phyloP scores from a whole-genome alignment of 306 rosid species.

The Fragaria vesca region DNA sequence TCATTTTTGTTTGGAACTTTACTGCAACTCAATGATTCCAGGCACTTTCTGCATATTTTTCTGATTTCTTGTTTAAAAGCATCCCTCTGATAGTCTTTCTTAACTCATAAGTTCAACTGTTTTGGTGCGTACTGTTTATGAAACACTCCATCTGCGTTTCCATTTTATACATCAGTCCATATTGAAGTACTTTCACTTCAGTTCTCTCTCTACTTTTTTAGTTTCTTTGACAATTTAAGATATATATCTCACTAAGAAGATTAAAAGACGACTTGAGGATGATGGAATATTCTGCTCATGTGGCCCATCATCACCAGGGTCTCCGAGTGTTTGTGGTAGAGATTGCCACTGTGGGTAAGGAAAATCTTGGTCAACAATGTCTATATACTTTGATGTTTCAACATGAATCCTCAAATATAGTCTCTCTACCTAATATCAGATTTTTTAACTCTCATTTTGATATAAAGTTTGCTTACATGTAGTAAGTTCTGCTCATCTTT shows the following conservation, averaged over 20 bases:
- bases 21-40: neutral
- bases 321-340: slow-evolving; percentile 68
- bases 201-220: slow-evolving; percentile 11
- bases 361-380: neutral
- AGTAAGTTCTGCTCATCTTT: neutral
- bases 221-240: slow-evolving; percentile 55
- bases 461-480: neutral
- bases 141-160: neutral
- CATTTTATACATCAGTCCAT: neutral
- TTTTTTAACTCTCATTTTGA: slow-evolving; percentile 1
- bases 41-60: neutral
- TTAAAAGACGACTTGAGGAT: slow-evolving; percentile 74
- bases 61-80: neutral
- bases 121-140: neutral
- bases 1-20: neutral
- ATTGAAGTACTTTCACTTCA: slow-evolving; percentile 7
- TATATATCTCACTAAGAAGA: slow-evolving; percentile 72
- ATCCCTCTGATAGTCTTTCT: neutral
- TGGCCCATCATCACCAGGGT: slow-evolving; percentile 48
- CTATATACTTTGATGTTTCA: neutral
- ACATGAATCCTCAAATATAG: neutral
- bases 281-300: slow-evolving; percentile 97
- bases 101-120: neutral
- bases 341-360: slow-evolving; percentile 97
- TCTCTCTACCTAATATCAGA: neutral